A percentile compares a stretch with the other conserved stretches of the same genome.
Conservation (phyloP, 2,329 filamentous ascomycete genomes). For the Claviceps capensis region DNA sequence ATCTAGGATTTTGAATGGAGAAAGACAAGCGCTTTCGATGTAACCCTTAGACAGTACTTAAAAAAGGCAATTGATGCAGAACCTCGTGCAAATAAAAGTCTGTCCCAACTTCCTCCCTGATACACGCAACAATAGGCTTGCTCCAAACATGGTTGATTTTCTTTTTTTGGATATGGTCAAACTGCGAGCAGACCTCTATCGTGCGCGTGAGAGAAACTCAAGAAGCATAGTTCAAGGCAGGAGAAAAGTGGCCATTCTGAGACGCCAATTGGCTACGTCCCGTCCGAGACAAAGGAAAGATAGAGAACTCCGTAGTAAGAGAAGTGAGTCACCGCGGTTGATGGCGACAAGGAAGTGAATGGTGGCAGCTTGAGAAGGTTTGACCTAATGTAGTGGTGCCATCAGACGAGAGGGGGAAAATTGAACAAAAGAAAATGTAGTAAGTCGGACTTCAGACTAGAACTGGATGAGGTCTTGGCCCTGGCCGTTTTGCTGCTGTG, state of each 20-base stretch:
- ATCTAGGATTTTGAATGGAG: slow-evolving; percentile 21
- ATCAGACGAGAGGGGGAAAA: not conserved
- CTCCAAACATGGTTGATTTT: not conserved
- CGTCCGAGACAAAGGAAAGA: not conserved
- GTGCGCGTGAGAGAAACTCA: not conserved
- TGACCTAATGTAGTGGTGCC: not conserved
- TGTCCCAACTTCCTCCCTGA: not conserved
- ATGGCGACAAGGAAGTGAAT: not conserved
- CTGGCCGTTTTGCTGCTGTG: slow-evolving; percentile 35
- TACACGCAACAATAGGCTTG: not conserved
- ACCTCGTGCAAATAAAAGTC: not conserved
- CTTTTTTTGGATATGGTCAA: not conserved
- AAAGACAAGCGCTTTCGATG: slow-evolving; percentile 18
- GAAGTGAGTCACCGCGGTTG: not conserved
- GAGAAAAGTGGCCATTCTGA: not conserved
- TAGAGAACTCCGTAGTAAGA: not conserved
- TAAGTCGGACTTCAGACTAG: slow-evolving; percentile 20
- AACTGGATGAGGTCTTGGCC: slow-evolving; percentile 51
- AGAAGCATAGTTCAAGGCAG: not conserved
- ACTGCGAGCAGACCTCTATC: not conserved
- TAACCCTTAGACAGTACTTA: slow-evolving; percentile 8
- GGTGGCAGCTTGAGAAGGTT: not conserved
- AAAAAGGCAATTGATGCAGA: not conserved
- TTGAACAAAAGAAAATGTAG: not conserved
- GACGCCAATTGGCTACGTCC: not conserved